Percentiles rank a stretch among this genome's conserved stretches.
Conservation (phyloP, 306 rosid genomes). For the Rosa multiflora region DNA sequence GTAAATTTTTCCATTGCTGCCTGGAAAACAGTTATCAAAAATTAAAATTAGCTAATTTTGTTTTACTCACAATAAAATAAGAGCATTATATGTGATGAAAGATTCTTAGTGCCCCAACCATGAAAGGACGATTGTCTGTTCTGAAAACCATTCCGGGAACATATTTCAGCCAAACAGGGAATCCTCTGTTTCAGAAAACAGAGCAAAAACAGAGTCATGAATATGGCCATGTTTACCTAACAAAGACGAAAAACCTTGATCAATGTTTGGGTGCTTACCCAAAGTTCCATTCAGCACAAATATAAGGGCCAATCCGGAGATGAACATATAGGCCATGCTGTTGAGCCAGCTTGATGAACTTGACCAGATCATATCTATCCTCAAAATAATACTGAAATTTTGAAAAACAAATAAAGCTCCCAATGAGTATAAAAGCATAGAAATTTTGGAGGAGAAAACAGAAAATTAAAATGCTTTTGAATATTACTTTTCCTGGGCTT, state of each 20-base stretch:
- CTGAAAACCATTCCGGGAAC: conserved; percentile 82
- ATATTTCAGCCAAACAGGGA: conserved; percentile 96
- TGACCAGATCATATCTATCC: conserved; percentile 83
- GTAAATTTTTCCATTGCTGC: conserved; percentile 88
- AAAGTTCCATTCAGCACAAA: conserved; percentile 96
- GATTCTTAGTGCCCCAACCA: conserved; percentile 41
- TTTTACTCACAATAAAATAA: neutral
- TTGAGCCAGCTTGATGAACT: conserved; percentile 81
- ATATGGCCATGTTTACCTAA: neutral
- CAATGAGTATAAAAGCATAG: conserved; percentile 11
- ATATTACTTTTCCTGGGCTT: conserved; percentile 69
- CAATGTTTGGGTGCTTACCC: conserved; percentile 47
- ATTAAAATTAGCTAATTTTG: neutral
- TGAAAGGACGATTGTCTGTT: conserved; percentile 90
- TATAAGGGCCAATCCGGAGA: conserved; percentile 93
- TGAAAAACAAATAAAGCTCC: neutral
- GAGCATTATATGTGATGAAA: conserved; percentile 8
- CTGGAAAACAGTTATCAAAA: conserved; percentile 39
- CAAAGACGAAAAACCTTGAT: neutral
- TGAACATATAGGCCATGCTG: conserved; percentile 89
- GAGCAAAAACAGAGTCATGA: conserved; percentile 40
- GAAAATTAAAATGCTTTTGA: conserved; percentile 8
- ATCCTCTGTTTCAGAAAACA: conserved; percentile 63
- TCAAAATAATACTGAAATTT: conserved; percentile 75
- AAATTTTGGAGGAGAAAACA: neutral